phyloP scores from a whole-genome alignment of 2,329 filamentous ascomycete species.

The Claviceps humidiphila region DNA sequence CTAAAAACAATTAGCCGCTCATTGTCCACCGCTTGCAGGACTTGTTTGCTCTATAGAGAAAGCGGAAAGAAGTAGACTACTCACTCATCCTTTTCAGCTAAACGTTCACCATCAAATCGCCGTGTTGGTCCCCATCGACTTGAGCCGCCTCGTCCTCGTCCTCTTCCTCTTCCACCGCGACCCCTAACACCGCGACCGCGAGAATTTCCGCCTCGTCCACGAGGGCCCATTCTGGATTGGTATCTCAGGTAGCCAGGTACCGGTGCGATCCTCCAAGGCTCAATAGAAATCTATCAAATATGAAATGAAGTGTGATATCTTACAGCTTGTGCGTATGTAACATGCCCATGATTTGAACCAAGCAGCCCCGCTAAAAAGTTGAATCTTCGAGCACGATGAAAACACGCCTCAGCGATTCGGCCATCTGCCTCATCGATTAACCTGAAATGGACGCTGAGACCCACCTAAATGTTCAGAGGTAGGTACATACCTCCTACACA shows the following conservation, averaged over 20 bases:
- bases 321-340: background rate
- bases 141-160: slow-evolving; percentile 18
- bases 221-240: slow-evolving; percentile 19
- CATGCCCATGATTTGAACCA: background rate
- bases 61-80: slow-evolving; percentile 6
- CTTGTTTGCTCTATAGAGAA: background rate
- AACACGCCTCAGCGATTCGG: no score
- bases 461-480: no score
- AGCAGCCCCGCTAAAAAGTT: slow-evolving; percentile 8
- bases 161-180: slow-evolving; percentile 11
- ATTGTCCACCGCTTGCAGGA: background rate
- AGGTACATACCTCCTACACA: no score
- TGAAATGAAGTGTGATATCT: background rate
- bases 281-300: background rate
- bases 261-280: no score
- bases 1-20: slow-evolving; percentile 2
- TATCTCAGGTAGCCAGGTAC: background rate
- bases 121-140: slow-evolving; percentile 24
- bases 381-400: background rate
- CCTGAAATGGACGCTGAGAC: no score
- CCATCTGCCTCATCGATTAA: no score
- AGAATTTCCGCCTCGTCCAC: slow-evolving; percentile 21
- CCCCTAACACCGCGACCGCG: slow-evolving; percentile 19
- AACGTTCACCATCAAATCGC: slow-evolving; percentile 22
- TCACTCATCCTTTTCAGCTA: slow-evolving; percentile 25